phyloP scores from a whole-genome alignment of 1,284 basidiomycete species.

The Garcileccinum viscosum region DNA sequence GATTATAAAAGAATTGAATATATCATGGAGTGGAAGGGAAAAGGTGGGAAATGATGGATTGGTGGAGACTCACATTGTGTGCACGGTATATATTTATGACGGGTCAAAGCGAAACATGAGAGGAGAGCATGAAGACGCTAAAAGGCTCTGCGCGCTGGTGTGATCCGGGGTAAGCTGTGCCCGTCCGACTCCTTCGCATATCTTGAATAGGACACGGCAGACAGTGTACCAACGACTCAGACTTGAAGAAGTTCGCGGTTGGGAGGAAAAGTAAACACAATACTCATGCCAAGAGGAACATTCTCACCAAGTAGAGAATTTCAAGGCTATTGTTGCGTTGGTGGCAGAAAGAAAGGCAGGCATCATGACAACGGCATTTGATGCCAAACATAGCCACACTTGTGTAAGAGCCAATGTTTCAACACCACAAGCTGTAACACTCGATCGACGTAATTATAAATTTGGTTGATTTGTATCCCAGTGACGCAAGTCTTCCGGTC shows the following conservation, averaged over 20 bases:
- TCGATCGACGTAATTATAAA: no score
- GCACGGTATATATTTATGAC: conserved; percentile 10
- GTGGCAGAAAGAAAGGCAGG: no score
- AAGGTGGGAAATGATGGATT: conserved; percentile 17
- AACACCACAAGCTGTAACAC: no score
- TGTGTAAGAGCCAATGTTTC: no score
- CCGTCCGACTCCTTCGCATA: neutral
- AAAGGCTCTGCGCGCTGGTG: neutral
- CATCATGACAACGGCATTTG: no score
- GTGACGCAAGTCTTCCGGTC: no score
- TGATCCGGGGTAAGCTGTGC: neutral
- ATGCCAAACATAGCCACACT: no score
- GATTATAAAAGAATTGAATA: conserved; percentile 12
- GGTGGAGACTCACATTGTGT: conserved; percentile 6
- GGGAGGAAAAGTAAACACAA: neutral
- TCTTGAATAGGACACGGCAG: neutral
- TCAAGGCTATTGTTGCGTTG: no score
- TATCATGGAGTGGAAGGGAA: conserved; percentile 6
- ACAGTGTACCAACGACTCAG: neutral
- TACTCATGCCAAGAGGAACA: neutral
- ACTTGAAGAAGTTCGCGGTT: neutral
- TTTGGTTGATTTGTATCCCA: no score
- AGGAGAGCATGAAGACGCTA: conserved; percentile 4
- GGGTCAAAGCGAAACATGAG: neutral
- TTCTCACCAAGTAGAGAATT: no score